Base-by-base conservation (phyloP, 2,329 filamentous ascomycete species). In the Thelonectria blattea region DNA sequence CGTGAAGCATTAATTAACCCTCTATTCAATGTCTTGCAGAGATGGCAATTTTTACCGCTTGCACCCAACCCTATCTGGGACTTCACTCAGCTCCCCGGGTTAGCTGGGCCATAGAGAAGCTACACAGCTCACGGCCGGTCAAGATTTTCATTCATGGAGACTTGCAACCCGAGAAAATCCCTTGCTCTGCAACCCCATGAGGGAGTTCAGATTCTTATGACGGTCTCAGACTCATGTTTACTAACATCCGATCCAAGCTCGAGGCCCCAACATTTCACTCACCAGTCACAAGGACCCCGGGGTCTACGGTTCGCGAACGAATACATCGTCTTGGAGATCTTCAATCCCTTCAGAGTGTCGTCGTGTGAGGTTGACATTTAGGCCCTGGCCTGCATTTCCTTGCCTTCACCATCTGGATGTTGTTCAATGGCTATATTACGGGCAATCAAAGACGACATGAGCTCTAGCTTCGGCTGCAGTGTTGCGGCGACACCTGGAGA, bases 321-420 rank as follows among this genome's bases (percentile, higher is more conserved):
- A 17, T 58, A 62, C 42, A 48, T 27, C 17, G 47, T 34, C 4
- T 56, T 52, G 15, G 60, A 62, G 34, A 56, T 57, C 14, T 14
- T 34, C 2, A 12, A 39, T 15, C 27, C 15, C 15, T 39, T 30
- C 8, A 24, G 41, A n/a, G 10, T 45, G 3, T 63, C 62, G 2
- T 68, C 69, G 4, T 47, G 68, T 1, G 62, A 55, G 7, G 72
- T 70, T 34, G 71, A 73, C 41, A 62, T 69, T 1, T 73, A 71
- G 71, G 65, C 66, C 9, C 61, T 73, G 42, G 72, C 71, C 0
- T 73, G 71, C 30, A 65, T 72, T 65, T 65, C n/a, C 41, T 73
- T 1, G 71, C 73, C 53, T 69, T 66, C 17, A 34, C 69, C 41
- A 61, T 71, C 6, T 73, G 71, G 70, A 10, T 62, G n/a, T 48